These are phyloP conservation scores for Pseudomassariella vexata DNA, from an alignment of 2,329 filamentous ascomycete genomes.

Conservation along the genomic window DNA sequence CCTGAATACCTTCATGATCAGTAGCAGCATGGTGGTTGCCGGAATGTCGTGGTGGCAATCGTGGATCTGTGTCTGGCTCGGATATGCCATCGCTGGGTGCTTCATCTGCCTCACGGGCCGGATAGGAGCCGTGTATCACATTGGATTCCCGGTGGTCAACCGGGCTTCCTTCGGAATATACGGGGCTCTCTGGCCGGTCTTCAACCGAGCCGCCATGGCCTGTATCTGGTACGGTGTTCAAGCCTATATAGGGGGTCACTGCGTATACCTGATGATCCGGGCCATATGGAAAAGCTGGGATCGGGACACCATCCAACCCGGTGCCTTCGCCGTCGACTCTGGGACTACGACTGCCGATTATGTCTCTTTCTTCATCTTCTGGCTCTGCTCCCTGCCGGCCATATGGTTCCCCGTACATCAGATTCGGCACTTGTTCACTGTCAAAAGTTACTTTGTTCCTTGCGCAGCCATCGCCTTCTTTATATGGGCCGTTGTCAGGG, in stretches of 20 bases:
- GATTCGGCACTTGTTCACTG: constrained; percentile 84
- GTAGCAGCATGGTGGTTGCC: constrained; percentile 70
- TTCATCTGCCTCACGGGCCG: constrained; percentile 77
- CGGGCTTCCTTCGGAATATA: constrained; percentile 81
- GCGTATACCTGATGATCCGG: constrained; percentile 83
- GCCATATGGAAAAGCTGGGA: constrained; percentile 72
- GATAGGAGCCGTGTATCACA: constrained; percentile 82
- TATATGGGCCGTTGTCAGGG: constrained; percentile 70
- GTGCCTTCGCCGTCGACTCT: constrained; percentile 57
- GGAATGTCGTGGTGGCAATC: constrained; percentile 90
- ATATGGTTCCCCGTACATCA: constrained; percentile 88
- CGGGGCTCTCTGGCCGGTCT: constrained; percentile 82
- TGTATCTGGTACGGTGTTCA: constrained; percentile 88
- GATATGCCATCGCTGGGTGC: constrained; percentile 69
- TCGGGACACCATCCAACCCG: constrained; percentile 53
- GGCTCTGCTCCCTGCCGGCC: constrained; percentile 72
- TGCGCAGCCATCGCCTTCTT: constrained; percentile 78
- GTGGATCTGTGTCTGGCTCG: constrained; percentile 82
- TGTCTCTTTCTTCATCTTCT: constrained; percentile 82
- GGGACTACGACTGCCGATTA: constrained; percentile 73
- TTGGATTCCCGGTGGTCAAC: constrained; percentile 78
- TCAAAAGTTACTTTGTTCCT: constrained; percentile 81
- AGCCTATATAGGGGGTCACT: constrained; percentile 76
- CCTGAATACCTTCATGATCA: constrained; percentile 94
- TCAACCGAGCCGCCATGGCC: constrained; percentile 83